Percentiles rank a stretch among this genome's conserved stretches.
These are phyloP conservation scores for Erythrophleum fordii DNA, from an alignment of 306 rosid species.

Conservation along the genomic window DNA sequence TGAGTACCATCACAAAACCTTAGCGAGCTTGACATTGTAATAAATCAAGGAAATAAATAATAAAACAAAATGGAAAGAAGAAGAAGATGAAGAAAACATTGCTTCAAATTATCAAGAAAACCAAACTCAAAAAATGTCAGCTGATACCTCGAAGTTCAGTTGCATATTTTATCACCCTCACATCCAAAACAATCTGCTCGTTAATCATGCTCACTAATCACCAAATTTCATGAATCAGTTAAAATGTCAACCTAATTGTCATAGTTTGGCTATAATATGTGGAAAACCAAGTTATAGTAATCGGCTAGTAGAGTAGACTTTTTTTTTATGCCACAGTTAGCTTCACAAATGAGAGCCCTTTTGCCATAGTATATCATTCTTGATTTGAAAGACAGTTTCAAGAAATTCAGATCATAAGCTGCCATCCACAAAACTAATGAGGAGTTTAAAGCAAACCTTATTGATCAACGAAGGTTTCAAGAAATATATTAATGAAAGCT, in stretches of 20 bases:
- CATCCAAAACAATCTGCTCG: background rate
- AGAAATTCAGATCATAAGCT: conserved; percentile 7
- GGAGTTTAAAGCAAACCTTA: background rate
- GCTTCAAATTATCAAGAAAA: conserved; percentile 30
- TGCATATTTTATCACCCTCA: background rate
- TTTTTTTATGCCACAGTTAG: background rate
- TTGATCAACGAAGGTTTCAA: background rate
- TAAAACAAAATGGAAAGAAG: background rate
- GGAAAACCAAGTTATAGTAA: background rate
- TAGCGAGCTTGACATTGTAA: background rate
- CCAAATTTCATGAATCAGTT: background rate
- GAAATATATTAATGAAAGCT: background rate
- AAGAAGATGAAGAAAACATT: background rate
- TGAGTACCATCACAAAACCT: conserved; percentile 32
- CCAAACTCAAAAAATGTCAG: background rate
- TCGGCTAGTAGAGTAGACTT: background rate
- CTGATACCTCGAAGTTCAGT: background rate
- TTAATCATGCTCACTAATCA: background rate
- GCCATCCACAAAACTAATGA: conserved; percentile 2
- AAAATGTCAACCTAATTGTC: background rate
- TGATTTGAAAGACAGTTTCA: conserved; percentile 10
- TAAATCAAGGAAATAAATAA: background rate
- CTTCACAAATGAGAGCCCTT: background rate
- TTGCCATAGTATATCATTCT: background rate
- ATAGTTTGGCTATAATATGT: background rate